Percentiles rank a stretch among this genome's conserved stretches.
Evolutionary conservation across 169 alveolate genomes (phyloP).

Genomic region (Plasmodium gaboni): DNA sequence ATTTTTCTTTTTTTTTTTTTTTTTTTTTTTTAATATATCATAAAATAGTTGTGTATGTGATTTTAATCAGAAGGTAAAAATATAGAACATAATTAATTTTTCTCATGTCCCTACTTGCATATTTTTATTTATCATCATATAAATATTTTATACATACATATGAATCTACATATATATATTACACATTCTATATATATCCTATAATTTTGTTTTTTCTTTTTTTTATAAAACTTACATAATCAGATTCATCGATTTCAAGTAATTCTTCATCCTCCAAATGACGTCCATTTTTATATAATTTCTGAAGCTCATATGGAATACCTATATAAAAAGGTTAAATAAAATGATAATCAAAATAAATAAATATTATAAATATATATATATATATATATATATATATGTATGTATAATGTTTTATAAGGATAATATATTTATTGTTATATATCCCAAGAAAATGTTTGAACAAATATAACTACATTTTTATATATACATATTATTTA

Average conservation of each 20-base stretch:
- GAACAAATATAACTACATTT: too few relatives aligned
- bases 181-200: not conserved
- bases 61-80: too few relatives aligned
- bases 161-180: not conserved
- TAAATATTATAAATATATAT: too few relatives aligned
- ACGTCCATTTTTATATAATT: conserved; percentile 68
- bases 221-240: conserved; percentile 45
- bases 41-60: not conserved
- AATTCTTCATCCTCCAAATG: conserved; percentile 66
- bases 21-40: not conserved
- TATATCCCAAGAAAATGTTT: too few relatives aligned
- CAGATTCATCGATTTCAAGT: conserved; percentile 39
- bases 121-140: not conserved
- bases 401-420: too few relatives aligned
- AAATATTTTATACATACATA: not conserved
- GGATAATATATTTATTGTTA: too few relatives aligned
- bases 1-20: not conserved
- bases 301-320: conserved; percentile 69
- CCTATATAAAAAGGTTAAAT: conserved; percentile 11
- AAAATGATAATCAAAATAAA: too few relatives aligned
- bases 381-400: too few relatives aligned
- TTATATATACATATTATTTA: too few relatives aligned
- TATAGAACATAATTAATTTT: too few relatives aligned
- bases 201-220: not conserved
- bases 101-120: not conserved